Conservation (phyloP, 2,329 filamentous ascomycete species). For the Elsinoe perseae region DNA sequence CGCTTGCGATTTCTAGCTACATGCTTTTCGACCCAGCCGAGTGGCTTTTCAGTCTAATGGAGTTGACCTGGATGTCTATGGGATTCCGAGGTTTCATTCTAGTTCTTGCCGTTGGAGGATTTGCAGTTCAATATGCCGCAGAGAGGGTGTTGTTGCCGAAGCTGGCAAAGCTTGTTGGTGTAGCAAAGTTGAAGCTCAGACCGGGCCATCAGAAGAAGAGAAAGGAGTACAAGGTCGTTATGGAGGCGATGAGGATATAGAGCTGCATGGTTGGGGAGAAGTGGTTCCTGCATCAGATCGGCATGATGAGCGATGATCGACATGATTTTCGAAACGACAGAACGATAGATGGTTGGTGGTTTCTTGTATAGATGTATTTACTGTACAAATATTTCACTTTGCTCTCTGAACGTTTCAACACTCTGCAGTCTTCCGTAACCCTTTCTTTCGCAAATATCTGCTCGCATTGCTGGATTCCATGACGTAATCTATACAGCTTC, state of each 20-base stretch:
- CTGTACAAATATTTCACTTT: neutral
- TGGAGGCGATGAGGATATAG: slow-evolving; percentile 48
- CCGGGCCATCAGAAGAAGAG: slow-evolving; percentile 61
- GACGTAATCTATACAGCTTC: neutral
- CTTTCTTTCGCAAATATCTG: neutral
- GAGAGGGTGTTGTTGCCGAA: slow-evolving; percentile 64
- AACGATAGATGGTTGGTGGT: neutral
- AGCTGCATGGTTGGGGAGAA: neutral
- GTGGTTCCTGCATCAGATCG: neutral
- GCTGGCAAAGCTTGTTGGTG: slow-evolving; percentile 61
- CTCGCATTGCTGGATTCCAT: neutral
- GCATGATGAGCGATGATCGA: neutral
- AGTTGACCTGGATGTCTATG: slow-evolving; percentile 68
- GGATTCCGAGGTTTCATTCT: slow-evolving; percentile 69
- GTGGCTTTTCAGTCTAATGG: slow-evolving; percentile 68
- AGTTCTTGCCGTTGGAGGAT: slow-evolving; percentile 59
- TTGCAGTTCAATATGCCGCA: slow-evolving; percentile 60
- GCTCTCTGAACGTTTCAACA: neutral
- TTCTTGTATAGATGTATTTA: neutral
- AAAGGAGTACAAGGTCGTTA: slow-evolving; percentile 79
- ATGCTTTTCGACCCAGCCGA: slow-evolving; percentile 70
- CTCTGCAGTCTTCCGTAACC: neutral
- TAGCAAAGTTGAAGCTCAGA: slow-evolving; percentile 49
- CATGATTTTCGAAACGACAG: slow-evolving; percentile 6
- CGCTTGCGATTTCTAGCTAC: slow-evolving; percentile 62